phyloP scores from a whole-genome alignment of 305 asterid genomes.

The Fraxinus nigra region DNA sequence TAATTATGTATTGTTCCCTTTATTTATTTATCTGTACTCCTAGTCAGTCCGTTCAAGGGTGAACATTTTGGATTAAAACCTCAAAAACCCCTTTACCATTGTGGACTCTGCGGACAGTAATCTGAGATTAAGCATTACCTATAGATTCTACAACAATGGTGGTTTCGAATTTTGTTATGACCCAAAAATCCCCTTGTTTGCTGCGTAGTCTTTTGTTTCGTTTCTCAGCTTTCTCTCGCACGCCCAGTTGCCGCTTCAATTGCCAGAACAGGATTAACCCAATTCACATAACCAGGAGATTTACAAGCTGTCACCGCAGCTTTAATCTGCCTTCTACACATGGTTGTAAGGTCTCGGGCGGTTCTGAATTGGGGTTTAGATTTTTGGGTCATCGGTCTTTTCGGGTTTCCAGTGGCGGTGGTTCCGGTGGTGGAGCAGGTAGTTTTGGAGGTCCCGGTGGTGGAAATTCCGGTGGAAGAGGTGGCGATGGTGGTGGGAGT shows the following conservation, averaged over 20 bases:
- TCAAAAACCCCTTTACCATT: neutral
- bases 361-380: slow-evolving; percentile 19
- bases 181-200: slow-evolving; percentile 23
- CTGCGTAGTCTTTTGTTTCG: slow-evolving; percentile 26
- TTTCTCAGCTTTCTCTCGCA: slow-evolving; percentile 16
- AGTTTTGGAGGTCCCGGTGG: slow-evolving; percentile 49
- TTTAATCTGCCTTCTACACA: slow-evolving; percentile 24
- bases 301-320: slow-evolving; percentile 24
- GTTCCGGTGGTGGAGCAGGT: slow-evolving; percentile 42
- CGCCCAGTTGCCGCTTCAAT: slow-evolving; percentile 24
- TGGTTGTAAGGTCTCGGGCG: slow-evolving; percentile 29
- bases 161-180: slow-evolving; percentile 35
- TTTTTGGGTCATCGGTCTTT: slow-evolving; percentile 26
- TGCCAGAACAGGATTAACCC: slow-evolving; percentile 27
- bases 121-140: neutral
- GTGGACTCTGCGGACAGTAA: neutral
- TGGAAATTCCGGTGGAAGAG: slow-evolving; percentile 48
- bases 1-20: no score
- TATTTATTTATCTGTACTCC: no score
- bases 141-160: neutral
- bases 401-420: slow-evolving; percentile 43
- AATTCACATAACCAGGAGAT: slow-evolving; percentile 8
- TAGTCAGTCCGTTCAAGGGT: neutral
- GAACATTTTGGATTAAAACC: neutral
- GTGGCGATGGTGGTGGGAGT: slow-evolving; percentile 38